phyloP scores from a whole-genome alignment of 108 stramenopile species.

The Bacterosira constricta region DNA sequence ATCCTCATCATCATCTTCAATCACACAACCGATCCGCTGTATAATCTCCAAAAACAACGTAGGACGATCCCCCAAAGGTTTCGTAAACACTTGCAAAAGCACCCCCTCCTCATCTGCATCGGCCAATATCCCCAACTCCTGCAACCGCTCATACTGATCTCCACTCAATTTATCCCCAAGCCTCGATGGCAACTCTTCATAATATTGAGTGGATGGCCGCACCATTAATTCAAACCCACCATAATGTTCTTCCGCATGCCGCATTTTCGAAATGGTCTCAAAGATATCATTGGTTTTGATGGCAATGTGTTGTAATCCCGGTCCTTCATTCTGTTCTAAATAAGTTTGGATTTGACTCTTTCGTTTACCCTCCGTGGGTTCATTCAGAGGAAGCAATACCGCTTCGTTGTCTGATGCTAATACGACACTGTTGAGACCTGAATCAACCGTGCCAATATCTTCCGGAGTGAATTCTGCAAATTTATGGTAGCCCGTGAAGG shows the following conservation, averaged over 20 bases:
- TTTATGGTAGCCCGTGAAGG: slow-evolving; percentile 76
- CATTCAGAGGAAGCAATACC: slow-evolving; percentile 86
- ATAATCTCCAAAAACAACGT: slow-evolving; percentile 92
- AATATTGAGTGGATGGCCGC: slow-evolving; percentile 73
- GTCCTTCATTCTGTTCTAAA: slow-evolving; percentile 86
- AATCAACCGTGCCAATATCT: slow-evolving; percentile 87
- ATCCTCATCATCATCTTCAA: slow-evolving; percentile 38
- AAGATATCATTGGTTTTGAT: slow-evolving; percentile 85
- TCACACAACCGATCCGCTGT: slow-evolving; percentile 86
- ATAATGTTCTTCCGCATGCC: slow-evolving; percentile 52
- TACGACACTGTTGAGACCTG: slow-evolving; percentile 87
- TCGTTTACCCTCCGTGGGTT: slow-evolving; percentile 74
- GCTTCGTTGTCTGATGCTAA: slow-evolving; percentile 60
- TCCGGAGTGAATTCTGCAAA: slow-evolving; percentile 89
- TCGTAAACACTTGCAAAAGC: slow-evolving; percentile 87
- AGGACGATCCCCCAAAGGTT: slow-evolving; percentile 84
- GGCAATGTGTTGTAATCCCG: slow-evolving; percentile 89
- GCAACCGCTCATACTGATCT: slow-evolving; percentile 52
- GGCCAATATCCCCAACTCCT: slow-evolving; percentile 82
- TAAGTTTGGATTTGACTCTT: slow-evolving; percentile 85
- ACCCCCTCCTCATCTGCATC: slow-evolving; percentile 90
- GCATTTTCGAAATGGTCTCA: slow-evolving; percentile 70
- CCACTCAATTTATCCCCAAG: slow-evolving; percentile 53
- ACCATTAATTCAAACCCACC: slow-evolving; percentile 89
- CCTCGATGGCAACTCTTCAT: slow-evolving; percentile 56